Evolutionary conservation across 1,284 basidiomycete genomes (phyloP).

Genomic region (Fistulinella staudtii): DNA sequence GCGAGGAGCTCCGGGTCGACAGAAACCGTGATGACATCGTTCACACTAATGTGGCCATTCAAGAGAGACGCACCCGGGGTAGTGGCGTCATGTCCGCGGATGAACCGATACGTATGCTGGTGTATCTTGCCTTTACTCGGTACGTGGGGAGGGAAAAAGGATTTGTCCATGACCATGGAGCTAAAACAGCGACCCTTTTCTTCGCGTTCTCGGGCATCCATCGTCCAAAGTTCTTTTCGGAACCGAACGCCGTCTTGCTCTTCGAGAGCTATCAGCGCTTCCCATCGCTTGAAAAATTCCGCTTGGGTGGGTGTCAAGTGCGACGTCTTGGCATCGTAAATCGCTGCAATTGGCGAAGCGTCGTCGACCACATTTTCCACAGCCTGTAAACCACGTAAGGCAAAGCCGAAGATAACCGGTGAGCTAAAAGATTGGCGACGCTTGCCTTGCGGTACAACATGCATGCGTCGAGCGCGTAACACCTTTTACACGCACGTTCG

Average conservation of each 20-base stretch:
- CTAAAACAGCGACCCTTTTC: slow-evolving; percentile 77
- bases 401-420: background rate
- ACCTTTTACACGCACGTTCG: slow-evolving; percentile 72
- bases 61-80: slow-evolving; percentile 51
- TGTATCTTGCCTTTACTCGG: slow-evolving; percentile 44
- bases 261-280: slow-evolving; percentile 81
- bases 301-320: slow-evolving; percentile 71
- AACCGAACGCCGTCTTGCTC: slow-evolving; percentile 83
- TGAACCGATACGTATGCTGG: slow-evolving; percentile 61
- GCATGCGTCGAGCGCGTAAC: slow-evolving; percentile 83
- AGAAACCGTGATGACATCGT: slow-evolving; percentile 84
- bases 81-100: slow-evolving; percentile 35
- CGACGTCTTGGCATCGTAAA: slow-evolving; percentile 76
- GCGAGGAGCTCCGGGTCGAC: slow-evolving; percentile 83
- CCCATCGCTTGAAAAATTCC: slow-evolving; percentile 90
- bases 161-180: slow-evolving; percentile 65
- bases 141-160: slow-evolving; percentile 24
- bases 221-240: slow-evolving; percentile 92
- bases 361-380: slow-evolving; percentile 61
- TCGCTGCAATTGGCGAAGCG: slow-evolving; percentile 67
- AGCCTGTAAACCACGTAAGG: slow-evolving; percentile 43
- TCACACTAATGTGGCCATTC: slow-evolving; percentile 72
- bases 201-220: slow-evolving; percentile 79
- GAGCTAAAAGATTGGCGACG: no score
- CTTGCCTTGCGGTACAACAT: slow-evolving; percentile 89